Percentiles rank a stretch among this genome's conserved stretches.
Conservation (phyloP, 2,329 filamentous ascomycete genomes). For the Zymoseptoria crescenta region DNA sequence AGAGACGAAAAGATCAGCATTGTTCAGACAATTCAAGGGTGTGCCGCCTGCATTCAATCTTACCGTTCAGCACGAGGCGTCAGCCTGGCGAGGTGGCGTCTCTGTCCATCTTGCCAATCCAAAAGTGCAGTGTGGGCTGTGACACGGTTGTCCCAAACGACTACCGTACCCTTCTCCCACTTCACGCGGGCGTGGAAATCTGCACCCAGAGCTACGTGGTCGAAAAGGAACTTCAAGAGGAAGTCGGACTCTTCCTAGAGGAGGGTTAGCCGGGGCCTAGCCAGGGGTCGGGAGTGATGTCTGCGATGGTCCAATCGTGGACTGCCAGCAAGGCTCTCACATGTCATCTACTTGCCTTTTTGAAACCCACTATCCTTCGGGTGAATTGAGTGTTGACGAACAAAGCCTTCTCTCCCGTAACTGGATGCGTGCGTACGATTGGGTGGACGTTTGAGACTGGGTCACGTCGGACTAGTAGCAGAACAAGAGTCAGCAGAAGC, state of each 20-base stretch:
- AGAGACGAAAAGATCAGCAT: background rate
- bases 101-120: conserved; percentile 72
- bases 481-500: background rate
- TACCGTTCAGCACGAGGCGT: conserved; percentile 68
- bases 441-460: conserved; percentile 69
- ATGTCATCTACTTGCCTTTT: conserved; percentile 44
- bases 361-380: conserved; percentile 69
- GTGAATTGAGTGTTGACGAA: conserved; percentile 83
- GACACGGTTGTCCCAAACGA: conserved; percentile 20
- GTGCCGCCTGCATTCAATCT: background rate
- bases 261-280: background rate
- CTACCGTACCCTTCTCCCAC: conserved; percentile 17
- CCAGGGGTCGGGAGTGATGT: no score
- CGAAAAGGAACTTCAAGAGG: conserved; percentile 67
- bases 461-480: conserved; percentile 52
- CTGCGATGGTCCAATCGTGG: no score
- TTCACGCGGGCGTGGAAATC: conserved; percentile 63
- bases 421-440: conserved; percentile 70
- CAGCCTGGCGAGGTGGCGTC: conserved; percentile 72
- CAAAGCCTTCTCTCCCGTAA: conserved; percentile 73
- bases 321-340: no score
- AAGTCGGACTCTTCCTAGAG: conserved; percentile 64
- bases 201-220: conserved; percentile 63
- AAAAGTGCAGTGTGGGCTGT: conserved; percentile 62
- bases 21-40: background rate